These are phyloP conservation scores for Starmerella apicola DNA, from an alignment of 805 yeast genomes.

Conservation along the genomic window DNA sequence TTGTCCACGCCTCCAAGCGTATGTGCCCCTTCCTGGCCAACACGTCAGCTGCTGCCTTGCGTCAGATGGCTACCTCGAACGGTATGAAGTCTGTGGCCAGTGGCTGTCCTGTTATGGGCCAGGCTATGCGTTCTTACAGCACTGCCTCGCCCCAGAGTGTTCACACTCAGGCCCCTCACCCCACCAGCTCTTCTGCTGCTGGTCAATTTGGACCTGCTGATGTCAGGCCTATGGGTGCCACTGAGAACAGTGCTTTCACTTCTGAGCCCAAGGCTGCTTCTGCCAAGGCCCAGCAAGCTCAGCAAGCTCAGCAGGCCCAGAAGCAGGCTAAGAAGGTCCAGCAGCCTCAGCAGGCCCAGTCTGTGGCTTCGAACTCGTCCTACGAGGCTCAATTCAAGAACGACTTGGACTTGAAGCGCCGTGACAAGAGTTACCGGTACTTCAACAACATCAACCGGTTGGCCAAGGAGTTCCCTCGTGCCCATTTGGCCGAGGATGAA, in stretches of 20 bases:
- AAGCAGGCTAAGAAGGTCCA: background rate
- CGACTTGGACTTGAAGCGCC: conserved; percentile 61
- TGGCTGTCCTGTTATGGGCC: conserved; percentile 84
- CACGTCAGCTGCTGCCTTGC: conserved; percentile 46
- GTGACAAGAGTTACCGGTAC: conserved; percentile 85
- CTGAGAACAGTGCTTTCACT: conserved; percentile 24
- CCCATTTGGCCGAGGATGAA: conserved; percentile 62
- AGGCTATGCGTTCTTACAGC: conserved; percentile 46
- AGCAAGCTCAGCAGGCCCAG: no score
- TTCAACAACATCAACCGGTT: conserved; percentile 95
- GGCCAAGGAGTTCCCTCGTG: conserved; percentile 85
- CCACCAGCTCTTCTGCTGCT: background rate
- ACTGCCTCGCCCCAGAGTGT: conserved; percentile 24
- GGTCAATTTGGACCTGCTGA: background rate
- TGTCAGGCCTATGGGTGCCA: no score
- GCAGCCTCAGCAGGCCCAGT: no score
- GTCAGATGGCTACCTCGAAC: conserved; percentile 36
- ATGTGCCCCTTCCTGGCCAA: conserved; percentile 73
- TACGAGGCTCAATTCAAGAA: conserved; percentile 33
- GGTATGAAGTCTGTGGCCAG: conserved; percentile 46
- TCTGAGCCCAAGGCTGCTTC: conserved; percentile 9
- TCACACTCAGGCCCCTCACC: background rate
- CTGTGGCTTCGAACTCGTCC: conserved; percentile 13
- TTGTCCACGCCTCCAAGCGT: conserved; percentile 61
- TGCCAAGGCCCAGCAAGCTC: background rate